Base-by-base conservation (phyloP, 2,329 filamentous ascomycete species). In the Colletotrichum sp. region DNA sequence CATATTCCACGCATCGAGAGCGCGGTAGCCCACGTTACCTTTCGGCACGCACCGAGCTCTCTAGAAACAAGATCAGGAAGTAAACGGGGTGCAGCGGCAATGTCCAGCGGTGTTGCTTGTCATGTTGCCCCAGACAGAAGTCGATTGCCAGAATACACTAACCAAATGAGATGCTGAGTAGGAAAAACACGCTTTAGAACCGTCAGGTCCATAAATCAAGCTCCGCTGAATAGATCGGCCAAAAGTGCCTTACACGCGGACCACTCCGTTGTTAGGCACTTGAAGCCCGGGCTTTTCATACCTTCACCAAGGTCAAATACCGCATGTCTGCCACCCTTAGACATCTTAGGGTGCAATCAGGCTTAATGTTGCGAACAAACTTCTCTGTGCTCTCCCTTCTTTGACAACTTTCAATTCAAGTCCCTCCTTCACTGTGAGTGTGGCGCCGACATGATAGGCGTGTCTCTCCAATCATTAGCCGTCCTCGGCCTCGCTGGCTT, bases 401-500 rank as follows among this genome's bases (percentile, higher is more conserved):
- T 26, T 15, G 6, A 15, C 15, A 8, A 15, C 5, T 16, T 32
- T 18, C 28, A 18, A 12, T 67, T 28, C 21, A 24, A 15, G 36
- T 58, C 43, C 26, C 24, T 28, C 26, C 7, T 36, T 48, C 26
- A 28, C 21, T 12, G 56, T 30, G 24, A 43, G 15, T 34, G n/a
- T 15, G 24, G 26, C 48, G 43, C 30, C 26, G 38, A 48, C 16
- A 75, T 68, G 70, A 68, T 56, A 32, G 34, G 9, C 28, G 15
- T 18, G 28, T 65, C 24, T 21, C 15, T n/a, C 26, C 56, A 32
- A 18, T 38, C 21, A 6, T 55, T 52, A 30, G 56, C 34, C 26
- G 60, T 69, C 28, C n/a, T 75, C 16, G 70, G 69, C 67, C 21
- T 78, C 55, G 67, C 71, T 26, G 52, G 71, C 10, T 43, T 68